Conservation (phyloP, 257 asterid genomes). For the Plectranthus barbatus region DNA sequence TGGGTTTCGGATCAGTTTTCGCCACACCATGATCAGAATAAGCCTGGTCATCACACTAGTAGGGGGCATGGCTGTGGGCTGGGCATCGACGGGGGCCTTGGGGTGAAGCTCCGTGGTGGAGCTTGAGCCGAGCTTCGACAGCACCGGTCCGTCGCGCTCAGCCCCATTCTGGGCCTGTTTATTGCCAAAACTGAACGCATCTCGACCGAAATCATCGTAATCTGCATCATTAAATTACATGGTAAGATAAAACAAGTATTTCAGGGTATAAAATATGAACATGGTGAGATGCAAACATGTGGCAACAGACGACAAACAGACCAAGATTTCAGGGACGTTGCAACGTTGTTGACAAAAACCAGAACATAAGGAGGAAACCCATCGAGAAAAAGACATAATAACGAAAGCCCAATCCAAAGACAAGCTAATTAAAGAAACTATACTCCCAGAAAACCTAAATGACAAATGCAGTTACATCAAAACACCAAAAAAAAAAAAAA, state of each 20-base stretch:
- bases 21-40: conserved; percentile 71
- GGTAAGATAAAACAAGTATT: not conserved
- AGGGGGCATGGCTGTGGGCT: conserved; percentile 54
- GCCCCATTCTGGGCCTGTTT: conserved; percentile 29
- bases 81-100: conserved; percentile 30
- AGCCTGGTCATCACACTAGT: conserved; percentile 68
- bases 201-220: conserved; percentile 78
- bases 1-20: conserved; percentile 58
- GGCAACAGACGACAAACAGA: conserved; percentile 37
- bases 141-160: conserved; percentile 45
- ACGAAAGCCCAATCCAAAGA: conserved; percentile 18
- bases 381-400: conserved; percentile 18
- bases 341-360: conserved; percentile 11
- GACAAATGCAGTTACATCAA: conserved; percentile 29
- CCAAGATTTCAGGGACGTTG: conserved; percentile 33
- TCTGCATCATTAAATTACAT: conserved; percentile 30
- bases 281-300: conserved; percentile 2
- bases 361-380: conserved; percentile 4
- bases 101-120: conserved; percentile 88
- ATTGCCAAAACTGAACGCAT: conserved; percentile 41
- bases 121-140: conserved; percentile 82
- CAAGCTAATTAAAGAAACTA: conserved; percentile 14
- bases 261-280: not conserved
- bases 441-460: conserved; percentile 17
- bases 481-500: conserved; percentile 17